Conservation (phyloP, 1,284 basidiomycete species). For the Tetrapyrgos nigripes region DNA sequence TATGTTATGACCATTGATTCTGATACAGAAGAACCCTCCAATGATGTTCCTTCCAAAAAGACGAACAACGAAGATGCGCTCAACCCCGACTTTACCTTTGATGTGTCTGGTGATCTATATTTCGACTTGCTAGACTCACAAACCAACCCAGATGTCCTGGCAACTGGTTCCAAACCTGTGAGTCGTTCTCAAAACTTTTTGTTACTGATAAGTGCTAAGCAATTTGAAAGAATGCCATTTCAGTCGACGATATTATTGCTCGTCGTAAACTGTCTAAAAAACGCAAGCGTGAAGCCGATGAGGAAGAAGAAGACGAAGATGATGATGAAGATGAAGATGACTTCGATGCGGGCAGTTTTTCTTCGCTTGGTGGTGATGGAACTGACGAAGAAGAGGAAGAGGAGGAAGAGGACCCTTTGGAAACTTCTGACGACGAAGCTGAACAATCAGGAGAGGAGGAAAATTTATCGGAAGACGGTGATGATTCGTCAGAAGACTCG, state of each 20-base stretch:
- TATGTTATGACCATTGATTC: slow-evolving; percentile 87
- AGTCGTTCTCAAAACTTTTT: slow-evolving; percentile 31
- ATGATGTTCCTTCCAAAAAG: slow-evolving; percentile 25
- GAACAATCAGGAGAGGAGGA: slow-evolving; percentile 49
- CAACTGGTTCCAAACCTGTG: slow-evolving; percentile 71
- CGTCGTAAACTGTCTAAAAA: slow-evolving; percentile 64
- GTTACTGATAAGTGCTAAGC: slow-evolving; percentile 15
- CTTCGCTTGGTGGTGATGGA: slow-evolving; percentile 13
- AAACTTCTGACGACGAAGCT: slow-evolving; percentile 52
- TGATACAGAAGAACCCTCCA: slow-evolving; percentile 61
- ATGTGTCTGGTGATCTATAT: slow-evolving; percentile 76
- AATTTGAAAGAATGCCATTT: slow-evolving; percentile 71
- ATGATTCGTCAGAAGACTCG: slow-evolving; percentile 53
- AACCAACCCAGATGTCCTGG: slow-evolving; percentile 58
- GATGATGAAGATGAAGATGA: slow-evolving; percentile 45
- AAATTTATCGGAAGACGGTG: slow-evolving; percentile 35
- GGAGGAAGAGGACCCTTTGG: slow-evolving; percentile 50
- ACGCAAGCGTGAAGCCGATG: slow-evolving; percentile 58
- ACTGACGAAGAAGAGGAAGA: slow-evolving; percentile 36
- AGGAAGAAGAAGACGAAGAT: slow-evolving; percentile 43
- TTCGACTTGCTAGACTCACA: slow-evolving; percentile 52
- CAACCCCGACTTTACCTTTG: slow-evolving; percentile 85
- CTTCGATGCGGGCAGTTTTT: slow-evolving; percentile 26
- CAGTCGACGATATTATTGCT: slow-evolving; percentile 92
- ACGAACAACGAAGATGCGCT: slow-evolving; percentile 63